Evolutionary conservation across 2,329 filamentous ascomycete genomes (phyloP).

Genomic region (Dichotomopilus funicola): DNA sequence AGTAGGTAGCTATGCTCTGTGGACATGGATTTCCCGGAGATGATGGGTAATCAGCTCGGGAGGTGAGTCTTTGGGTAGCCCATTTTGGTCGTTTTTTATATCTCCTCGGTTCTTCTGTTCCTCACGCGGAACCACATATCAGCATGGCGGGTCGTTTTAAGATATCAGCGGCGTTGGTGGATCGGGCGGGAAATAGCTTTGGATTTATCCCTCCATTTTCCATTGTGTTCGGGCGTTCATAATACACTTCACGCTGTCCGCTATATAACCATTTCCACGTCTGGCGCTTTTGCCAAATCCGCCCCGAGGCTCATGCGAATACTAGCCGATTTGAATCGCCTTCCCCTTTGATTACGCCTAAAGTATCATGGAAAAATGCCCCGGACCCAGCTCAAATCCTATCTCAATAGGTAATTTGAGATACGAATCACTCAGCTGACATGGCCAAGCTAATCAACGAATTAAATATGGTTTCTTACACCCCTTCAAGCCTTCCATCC

Average conservation of each 20-base stretch:
- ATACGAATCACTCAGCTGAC: too few relatives aligned
- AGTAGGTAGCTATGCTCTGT: background rate
- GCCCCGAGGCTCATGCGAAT: too few relatives aligned
- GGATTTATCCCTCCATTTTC: background rate
- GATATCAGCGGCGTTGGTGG: constrained; percentile 12
- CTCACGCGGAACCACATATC: background rate
- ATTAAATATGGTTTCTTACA: too few relatives aligned
- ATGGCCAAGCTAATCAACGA: too few relatives aligned
- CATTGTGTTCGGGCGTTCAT: constrained; percentile 12
- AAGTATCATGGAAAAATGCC: too few relatives aligned
- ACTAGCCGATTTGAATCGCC: background rate
- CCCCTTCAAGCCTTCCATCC: too few relatives aligned
- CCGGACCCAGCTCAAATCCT: too few relatives aligned
- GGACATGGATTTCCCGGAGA: background rate
- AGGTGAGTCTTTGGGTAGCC: too few relatives aligned
- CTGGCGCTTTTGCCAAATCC: too few relatives aligned
- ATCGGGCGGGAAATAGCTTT: constrained; percentile 9
- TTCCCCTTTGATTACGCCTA: background rate
- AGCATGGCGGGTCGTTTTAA: constrained; percentile 16
- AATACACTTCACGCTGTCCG: constrained; percentile 9
- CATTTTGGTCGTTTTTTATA: background rate
- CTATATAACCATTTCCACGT: too few relatives aligned
- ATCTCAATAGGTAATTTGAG: too few relatives aligned
- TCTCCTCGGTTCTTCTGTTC: constrained; percentile 1
- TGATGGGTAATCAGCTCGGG: too few relatives aligned